These are phyloP conservation scores for Pythium grandisporangium DNA, from an alignment of 352 stramenopile species.

Conservation along the genomic window DNA sequence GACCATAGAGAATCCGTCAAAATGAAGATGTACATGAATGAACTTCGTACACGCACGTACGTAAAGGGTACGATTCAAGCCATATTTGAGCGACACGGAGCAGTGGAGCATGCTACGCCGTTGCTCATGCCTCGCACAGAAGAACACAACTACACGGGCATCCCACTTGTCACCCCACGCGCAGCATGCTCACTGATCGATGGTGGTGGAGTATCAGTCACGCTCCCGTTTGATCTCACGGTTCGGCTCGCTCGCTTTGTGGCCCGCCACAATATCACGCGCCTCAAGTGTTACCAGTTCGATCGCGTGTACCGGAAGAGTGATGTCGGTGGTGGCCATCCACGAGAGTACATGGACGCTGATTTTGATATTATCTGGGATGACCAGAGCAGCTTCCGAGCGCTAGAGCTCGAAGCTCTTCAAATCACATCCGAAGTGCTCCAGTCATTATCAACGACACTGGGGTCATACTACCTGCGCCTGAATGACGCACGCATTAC, in stretches of 20 bases:
- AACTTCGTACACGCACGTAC: conserved; percentile 55
- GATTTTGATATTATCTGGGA: conserved; percentile 86
- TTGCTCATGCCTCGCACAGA: conserved; percentile 69
- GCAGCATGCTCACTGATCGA: conserved; percentile 67
- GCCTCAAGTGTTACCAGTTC: conserved; percentile 82
- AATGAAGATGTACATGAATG: conserved; percentile 51
- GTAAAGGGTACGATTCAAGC: conserved; percentile 65
- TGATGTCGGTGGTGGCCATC: conserved; percentile 55
- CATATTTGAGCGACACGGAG: conserved; percentile 78
- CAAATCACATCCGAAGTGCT: conserved; percentile 76
- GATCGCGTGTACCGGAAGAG: conserved; percentile 77
- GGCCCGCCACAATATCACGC: conserved; percentile 67
- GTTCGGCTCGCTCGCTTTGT: conserved; percentile 77
- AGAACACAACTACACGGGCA: conserved; percentile 51
- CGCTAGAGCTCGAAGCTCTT: conserved; percentile 68
- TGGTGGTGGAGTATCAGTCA: conserved; percentile 66
- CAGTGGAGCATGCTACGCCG: conserved; percentile 67
- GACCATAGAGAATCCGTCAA: conserved; percentile 78
- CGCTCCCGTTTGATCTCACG: conserved; percentile 76
- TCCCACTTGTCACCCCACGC: conserved; percentile 37
- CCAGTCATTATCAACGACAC: conserved; percentile 33
- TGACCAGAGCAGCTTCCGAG: conserved; percentile 44
- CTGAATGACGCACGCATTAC: conserved; percentile 75
- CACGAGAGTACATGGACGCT: conserved; percentile 69
- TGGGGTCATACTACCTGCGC: conserved; percentile 72